Evolutionary conservation across 768 basidiomycete species (phyloP), one percentile per base, ranked within the genome.

Genomic region (Tylopilus balloui): DNA sequence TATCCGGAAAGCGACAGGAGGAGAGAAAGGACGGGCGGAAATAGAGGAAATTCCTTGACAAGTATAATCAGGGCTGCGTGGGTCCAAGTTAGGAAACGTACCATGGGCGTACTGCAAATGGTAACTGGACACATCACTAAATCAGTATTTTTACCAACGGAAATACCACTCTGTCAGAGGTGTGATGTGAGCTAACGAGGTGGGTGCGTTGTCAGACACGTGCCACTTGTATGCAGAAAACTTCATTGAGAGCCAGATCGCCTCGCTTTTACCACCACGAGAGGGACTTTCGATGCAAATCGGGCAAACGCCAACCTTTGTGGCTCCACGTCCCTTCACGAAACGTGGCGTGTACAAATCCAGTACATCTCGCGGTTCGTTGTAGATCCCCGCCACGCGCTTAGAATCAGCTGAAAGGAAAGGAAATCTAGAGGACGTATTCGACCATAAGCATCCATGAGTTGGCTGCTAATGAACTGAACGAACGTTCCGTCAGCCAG

Each of bases 61-160:
- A 35, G 48, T 53, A 20, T 54, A 32, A 38, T 29, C 38, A 40
- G 37, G 14, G 45, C 15, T 32, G 39, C n/a, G 2, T 20, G 29
- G 14, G 15, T 32, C 3, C 12, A 46, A 14, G 23, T 29, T 11
- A 21, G 28, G 8, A 25, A 13, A 57, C 71, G 6, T 70, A 86
- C 87, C 87, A 59, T 90, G 87, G 3, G 76, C 73, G 52, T 88
- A 88, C 59, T 89, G 88, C 81, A 91, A 79, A 59, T 91, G 88
- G 57, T 90, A 90, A 63, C 87, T 90, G 40, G 29, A 34, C 17
- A 27, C 27, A 32, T 27, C 11, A 10, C n/a, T 36, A 28, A 37
- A 52, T 53, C 45, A 61, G 48, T 17, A 44, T 19, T 13, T 44
- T 45, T 29, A 24, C 28, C 8, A 41, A 23, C 21, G 37, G 6